Percentiles rank a stretch among this genome's conserved stretches.
These are phyloP conservation scores for Rhodotorula kratochvilovae DNA, from an alignment of 768 basidiomycete species.

Conservation along the genomic window DNA sequence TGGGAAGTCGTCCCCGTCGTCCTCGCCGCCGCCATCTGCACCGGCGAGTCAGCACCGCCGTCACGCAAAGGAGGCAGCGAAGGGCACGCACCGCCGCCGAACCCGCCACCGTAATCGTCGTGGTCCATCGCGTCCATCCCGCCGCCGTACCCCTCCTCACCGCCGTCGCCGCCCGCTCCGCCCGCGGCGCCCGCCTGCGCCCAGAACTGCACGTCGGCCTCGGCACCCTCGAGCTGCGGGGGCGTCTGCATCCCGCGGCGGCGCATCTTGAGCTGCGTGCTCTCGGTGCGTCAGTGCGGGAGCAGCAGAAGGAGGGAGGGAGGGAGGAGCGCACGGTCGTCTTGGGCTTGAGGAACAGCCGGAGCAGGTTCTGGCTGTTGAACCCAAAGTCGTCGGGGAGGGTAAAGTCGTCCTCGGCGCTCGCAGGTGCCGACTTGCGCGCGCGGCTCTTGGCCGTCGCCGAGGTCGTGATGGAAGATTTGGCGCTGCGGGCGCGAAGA, in stretches of 20 bases:
- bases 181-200: conserved; percentile 73
- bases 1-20: conserved; percentile 18
- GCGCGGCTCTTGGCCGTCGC: conserved; percentile 51
- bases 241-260: conserved; percentile 52
- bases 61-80: background rate
- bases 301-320: background rate
- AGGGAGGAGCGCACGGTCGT: conserved; percentile 63
- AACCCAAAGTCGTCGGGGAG: conserved; percentile 99
- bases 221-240: conserved; percentile 1
- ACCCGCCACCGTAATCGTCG: background rate
- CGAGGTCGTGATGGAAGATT: conserved; percentile 61
- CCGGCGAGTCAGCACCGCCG: background rate
- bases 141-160: background rate
- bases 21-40: background rate
- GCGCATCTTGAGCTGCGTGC: conserved; percentile 75
- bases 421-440: conserved; percentile 50
- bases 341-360: conserved; percentile 91
- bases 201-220: conserved; percentile 93
- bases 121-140: conserved; percentile 12
- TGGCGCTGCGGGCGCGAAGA: conserved; percentile 73
- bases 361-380: conserved; percentile 78
- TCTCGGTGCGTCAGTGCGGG: background rate
- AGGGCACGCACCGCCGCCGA: background rate
- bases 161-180: background rate
- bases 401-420: conserved; percentile 56